Conservation (phyloP, 345 rosid genomes). For the Arabidopsis arenosa region DNA sequence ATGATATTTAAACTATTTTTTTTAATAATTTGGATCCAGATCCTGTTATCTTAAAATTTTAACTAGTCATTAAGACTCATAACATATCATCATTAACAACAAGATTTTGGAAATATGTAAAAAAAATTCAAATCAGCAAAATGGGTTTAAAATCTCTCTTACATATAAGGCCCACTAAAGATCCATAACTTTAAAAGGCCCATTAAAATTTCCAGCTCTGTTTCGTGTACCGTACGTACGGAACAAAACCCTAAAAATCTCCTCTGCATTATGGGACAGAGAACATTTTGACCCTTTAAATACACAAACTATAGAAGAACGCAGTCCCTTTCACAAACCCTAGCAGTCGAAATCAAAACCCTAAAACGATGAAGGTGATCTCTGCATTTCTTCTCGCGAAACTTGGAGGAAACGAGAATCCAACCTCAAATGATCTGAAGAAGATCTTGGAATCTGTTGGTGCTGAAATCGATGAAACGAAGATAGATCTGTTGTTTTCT, state of each 20-base stretch:
- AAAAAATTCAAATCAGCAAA: too few species aligned
- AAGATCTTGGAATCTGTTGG: constrained; percentile 40
- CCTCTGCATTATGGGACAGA: constrained; percentile 30
- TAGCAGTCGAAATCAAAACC: constrained; percentile 26
- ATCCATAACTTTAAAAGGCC: background rate
- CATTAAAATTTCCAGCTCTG: background rate
- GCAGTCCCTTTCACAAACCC: background rate
- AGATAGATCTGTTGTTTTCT: constrained; percentile 34
- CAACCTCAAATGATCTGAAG: constrained; percentile 16
- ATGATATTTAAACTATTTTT: too few species aligned
- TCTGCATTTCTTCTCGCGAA: constrained; percentile 33
- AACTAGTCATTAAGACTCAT: too few species aligned
- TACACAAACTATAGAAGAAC: background rate
- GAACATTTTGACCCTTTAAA: background rate
- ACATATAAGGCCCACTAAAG: background rate
- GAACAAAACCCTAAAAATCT: constrained; percentile 32
- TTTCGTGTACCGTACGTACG: constrained; percentile 38
- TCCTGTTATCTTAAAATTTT: too few species aligned
- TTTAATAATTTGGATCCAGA: too few species aligned
- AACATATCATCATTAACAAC: too few species aligned
- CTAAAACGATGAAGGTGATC: constrained; percentile 36
- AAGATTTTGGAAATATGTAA: too few species aligned
- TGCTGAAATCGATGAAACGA: constrained; percentile 27
- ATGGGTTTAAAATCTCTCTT: background rate
- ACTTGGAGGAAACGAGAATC: constrained; percentile 37